These are phyloP conservation scores for Cercospora zeina DNA, from an alignment of 2,329 filamentous ascomycete genomes.

Conservation along the genomic window DNA sequence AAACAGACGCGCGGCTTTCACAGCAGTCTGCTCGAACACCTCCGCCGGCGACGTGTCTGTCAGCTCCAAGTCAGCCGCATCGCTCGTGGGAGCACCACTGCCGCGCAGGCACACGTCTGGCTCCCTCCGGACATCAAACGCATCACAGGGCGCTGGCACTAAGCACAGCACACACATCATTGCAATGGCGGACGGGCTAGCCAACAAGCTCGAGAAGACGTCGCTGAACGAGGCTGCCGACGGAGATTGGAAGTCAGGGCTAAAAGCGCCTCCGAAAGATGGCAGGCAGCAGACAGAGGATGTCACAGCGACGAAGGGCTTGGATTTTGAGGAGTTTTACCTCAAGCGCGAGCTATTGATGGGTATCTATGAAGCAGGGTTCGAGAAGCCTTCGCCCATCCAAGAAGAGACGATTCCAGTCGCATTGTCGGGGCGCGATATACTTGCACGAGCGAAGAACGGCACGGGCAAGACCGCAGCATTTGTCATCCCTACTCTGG, in stretches of 20 bases:
- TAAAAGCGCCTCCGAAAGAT: conserved; percentile 73
- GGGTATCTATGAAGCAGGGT: conserved; percentile 98
- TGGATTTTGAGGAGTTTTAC: conserved; percentile 96
- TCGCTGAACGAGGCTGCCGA: conserved; percentile 52
- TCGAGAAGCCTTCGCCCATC: conserved; percentile 97
- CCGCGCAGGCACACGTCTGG: conserved; percentile 8
- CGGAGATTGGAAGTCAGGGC: conserved; percentile 71
- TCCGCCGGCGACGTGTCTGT: neutral
- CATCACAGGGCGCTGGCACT: conserved; percentile 14
- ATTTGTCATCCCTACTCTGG: conserved; percentile 91
- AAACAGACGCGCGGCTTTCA: neutral
- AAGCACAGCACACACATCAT: conserved; percentile 2
- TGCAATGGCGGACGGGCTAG: conserved; percentile 53
- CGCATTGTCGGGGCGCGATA: conserved; percentile 89
- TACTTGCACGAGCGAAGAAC: conserved; percentile 95
- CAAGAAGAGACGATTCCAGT: conserved; percentile 99
- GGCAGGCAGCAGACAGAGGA: conserved; percentile 85
- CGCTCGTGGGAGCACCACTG: neutral
- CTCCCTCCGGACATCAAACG: neutral
- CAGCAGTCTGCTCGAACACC: neutral
- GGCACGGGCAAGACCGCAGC: conserved; percentile 98
- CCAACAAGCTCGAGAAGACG: conserved; percentile 59
- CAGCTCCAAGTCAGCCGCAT: conserved; percentile 1
- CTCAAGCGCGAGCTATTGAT: conserved; percentile 94
- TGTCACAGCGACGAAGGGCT: conserved; percentile 95